Percentiles rank a stretch among this genome's conserved stretches.
phyloP scores from a whole-genome alignment of 2,329 filamentous ascomycete species.

The Colletotrichum sp. region DNA sequence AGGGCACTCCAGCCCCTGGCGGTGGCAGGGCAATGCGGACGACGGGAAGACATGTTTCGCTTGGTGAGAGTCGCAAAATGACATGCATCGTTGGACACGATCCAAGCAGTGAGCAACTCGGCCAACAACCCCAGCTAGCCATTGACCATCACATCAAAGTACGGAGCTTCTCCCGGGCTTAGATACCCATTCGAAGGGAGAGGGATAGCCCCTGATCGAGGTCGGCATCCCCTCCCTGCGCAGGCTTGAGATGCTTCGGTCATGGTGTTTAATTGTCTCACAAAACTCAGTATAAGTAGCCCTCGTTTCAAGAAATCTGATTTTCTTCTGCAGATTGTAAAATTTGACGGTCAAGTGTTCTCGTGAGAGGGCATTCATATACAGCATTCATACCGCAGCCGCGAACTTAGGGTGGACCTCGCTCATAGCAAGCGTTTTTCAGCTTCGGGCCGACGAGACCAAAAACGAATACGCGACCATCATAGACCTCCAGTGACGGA shows the following conservation, averaged over 20 bases:
- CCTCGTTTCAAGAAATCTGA: neutral
- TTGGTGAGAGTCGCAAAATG: neutral
- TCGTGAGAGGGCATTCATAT: neutral
- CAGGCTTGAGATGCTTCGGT: neutral
- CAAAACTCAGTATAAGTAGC: neutral
- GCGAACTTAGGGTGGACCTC: rapidly evolving
- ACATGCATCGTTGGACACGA: rapidly evolving
- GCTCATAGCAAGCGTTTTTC: neutral
- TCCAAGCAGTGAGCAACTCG: neutral
- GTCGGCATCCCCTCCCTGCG: rapidly evolving
- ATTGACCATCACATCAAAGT: neutral
- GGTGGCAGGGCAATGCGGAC: neutral
- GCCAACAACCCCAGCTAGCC: too few species aligned
- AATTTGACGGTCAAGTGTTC: neutral
- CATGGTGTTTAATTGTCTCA: rapidly evolving
- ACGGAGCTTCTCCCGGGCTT: neutral
- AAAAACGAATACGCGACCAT: neutral
- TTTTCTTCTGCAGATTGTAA: neutral
- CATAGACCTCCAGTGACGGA: neutral
- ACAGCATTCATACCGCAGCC: neutral
- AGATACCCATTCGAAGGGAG: neutral
- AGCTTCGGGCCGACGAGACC: rapidly evolving
- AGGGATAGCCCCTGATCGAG: neutral
- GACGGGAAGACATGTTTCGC: neutral
- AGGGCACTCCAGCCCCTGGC: neutral